Conservation (phyloP, 163 green algal genomes). For the Chlamydomonas reinhardtii region DNA sequence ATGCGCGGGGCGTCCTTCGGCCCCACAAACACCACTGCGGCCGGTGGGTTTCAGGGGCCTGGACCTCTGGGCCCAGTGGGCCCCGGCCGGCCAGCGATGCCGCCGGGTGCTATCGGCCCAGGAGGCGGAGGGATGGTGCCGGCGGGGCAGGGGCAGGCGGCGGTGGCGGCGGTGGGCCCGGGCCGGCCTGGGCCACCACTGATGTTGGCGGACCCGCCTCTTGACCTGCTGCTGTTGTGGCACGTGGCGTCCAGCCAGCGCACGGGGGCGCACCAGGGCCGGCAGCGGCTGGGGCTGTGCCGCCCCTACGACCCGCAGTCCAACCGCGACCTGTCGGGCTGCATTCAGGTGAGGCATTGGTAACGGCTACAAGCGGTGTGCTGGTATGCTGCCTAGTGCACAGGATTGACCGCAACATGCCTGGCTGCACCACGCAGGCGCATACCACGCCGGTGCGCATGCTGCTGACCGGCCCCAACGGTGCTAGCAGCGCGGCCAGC, state of each 20-base stretch:
- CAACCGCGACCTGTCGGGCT: conserved; percentile 24
- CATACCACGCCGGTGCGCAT: conserved; percentile 37
- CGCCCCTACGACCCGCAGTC: conserved; percentile 24
- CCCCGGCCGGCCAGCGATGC: too few relatives aligned
- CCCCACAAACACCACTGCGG: too few relatives aligned
- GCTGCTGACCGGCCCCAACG: conserved; percentile 45
- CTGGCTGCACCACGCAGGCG: background rate
- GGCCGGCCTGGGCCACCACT: conserved; percentile 8
- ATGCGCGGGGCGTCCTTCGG: too few relatives aligned
- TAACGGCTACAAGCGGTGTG: too few relatives aligned
- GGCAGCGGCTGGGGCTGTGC: conserved; percentile 41
- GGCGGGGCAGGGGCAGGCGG: background rate
- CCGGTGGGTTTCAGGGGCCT: too few relatives aligned
- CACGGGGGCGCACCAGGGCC: conserved; percentile 33
- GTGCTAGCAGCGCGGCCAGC: conserved; percentile 22
- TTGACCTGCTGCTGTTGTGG: conserved; percentile 49
- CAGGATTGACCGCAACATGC: background rate
- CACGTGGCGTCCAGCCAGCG: conserved; percentile 15
- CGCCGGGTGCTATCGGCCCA: too few relatives aligned
- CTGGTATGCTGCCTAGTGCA: too few relatives aligned
- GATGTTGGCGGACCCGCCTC: conserved; percentile 27
- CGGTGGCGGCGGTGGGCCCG: conserved; percentile 20
- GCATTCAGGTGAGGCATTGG: conserved; percentile 30
- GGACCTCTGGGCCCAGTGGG: too few relatives aligned
- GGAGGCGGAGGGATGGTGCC: too few relatives aligned